These are phyloP conservation scores for Boeremia exigua DNA, from an alignment of 2,329 filamentous ascomycete genomes.

Conservation along the genomic window DNA sequence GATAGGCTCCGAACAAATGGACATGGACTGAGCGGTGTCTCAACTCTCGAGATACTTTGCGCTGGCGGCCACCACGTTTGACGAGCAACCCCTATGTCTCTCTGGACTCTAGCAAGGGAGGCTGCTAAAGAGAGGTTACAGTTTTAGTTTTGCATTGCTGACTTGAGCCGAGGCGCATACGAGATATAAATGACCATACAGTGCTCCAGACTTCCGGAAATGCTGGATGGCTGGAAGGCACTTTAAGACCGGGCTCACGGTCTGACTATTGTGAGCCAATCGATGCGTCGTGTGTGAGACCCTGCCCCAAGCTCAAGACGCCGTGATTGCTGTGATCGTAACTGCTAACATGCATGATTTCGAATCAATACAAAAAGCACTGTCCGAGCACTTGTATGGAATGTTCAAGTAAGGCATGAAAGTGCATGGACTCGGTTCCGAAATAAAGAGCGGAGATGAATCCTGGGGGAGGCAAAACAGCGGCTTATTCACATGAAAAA, in stretches of 20 bases:
- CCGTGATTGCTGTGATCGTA: neutral
- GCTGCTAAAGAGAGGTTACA: no score
- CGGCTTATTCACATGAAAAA: conserved; percentile 34
- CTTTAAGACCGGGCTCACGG: conserved; percentile 2
- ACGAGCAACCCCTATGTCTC: neutral
- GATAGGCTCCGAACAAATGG: neutral
- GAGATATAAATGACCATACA: neutral
- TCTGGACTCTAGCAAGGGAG: neutral
- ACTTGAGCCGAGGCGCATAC: neutral
- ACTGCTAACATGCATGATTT: neutral
- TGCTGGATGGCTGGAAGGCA: neutral
- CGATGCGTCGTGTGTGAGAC: conserved; percentile 18
- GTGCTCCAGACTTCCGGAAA: conserved; percentile 6
- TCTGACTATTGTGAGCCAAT: conserved; percentile 15
- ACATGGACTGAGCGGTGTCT: neutral
- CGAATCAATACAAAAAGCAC: neutral
- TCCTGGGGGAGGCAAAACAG: conserved; percentile 23
- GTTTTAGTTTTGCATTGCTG: neutral
- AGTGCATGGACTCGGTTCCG: conserved; percentile 5
- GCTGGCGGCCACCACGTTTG: neutral
- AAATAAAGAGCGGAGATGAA: conserved; percentile 15
- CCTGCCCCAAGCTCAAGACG: conserved; percentile 11
- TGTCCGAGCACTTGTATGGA: neutral
- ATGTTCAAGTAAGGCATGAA: conserved; percentile 11
- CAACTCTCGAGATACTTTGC: neutral